A percentile compares a stretch with the other conserved stretches of the same genome.
Evolutionary conservation across 129 eudicot genomes (phyloP).

Genomic region (Tagetes erecta): DNA sequence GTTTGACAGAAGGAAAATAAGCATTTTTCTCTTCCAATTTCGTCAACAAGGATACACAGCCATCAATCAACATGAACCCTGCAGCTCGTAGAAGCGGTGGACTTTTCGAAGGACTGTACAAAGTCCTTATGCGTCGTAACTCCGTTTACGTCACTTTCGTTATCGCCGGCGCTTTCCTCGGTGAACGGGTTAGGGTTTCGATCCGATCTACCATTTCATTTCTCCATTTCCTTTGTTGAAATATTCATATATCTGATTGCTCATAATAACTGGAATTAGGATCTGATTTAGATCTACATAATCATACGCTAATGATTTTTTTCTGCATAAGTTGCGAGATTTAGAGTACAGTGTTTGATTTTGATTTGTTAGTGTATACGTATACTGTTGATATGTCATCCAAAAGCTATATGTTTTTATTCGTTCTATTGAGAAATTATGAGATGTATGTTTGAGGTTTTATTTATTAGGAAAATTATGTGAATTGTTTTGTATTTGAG

Average conservation of each 20-base stretch:
- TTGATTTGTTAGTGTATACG: not conserved
- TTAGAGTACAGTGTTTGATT: not conserved
- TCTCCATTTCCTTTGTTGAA: not conserved
- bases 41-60: not conserved
- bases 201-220: constrained; percentile 8
- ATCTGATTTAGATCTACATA: constrained; percentile 29
- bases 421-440: no score
- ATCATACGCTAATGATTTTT: not conserved
- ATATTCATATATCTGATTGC: not conserved
- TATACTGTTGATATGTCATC: not conserved
- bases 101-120: constrained; percentile 58
- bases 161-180: constrained; percentile 75
- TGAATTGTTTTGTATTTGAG: constrained; percentile 8
- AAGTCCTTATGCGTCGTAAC: constrained; percentile 64
- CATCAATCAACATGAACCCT: constrained; percentile 37
- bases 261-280: not conserved
- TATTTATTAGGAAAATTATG: not conserved
- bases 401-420: no score
- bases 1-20: not conserved
- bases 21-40: not conserved
- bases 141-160: constrained; percentile 75
- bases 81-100: constrained; percentile 53
- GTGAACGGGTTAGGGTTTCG: constrained; percentile 65
- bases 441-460: no score
- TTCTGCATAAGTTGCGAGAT: not conserved